Percentiles rank a stretch among this genome's conserved stretches.
These are phyloP conservation scores for Beta macrorhiza DNA, from an alignment of 179 eudicot species.

Conservation along the genomic window DNA sequence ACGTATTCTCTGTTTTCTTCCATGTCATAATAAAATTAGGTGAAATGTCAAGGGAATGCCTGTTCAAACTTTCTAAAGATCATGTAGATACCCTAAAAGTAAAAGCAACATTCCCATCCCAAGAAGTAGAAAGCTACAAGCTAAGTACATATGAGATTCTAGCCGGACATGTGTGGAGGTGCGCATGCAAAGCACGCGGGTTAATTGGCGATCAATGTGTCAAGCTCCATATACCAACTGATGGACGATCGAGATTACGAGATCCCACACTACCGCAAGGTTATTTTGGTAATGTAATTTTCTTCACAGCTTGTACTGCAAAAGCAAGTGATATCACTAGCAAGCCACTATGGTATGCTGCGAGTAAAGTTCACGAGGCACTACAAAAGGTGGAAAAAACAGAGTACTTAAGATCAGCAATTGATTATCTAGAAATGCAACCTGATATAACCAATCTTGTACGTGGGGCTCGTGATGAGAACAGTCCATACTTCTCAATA, in stretches of 20 bases:
- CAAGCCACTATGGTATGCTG: slow-evolving; percentile 34
- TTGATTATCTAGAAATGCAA: slow-evolving; percentile 48
- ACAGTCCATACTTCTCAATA: slow-evolving; percentile 45
- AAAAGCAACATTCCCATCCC: slow-evolving; percentile 16
- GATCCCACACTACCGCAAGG: slow-evolving; percentile 33
- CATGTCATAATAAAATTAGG: too few species aligned
- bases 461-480: slow-evolving; percentile 31
- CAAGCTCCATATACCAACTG: slow-evolving; percentile 41
- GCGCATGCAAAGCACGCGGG: slow-evolving; percentile 44
- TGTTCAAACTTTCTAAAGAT: slow-evolving; percentile 23
- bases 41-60: background rate
- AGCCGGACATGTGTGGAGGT: slow-evolving; percentile 45
- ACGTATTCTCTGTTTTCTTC: too few species aligned
- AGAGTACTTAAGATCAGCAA: slow-evolving; percentile 46
- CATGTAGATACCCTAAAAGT: slow-evolving; percentile 30
- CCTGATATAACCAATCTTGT: slow-evolving; percentile 24
- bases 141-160: slow-evolving; percentile 38
- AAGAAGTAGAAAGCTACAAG: slow-evolving; percentile 9
- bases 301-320: slow-evolving; percentile 37
- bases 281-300: slow-evolving; percentile 44
- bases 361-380: slow-evolving; percentile 34
- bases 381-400: slow-evolving; percentile 29
- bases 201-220: slow-evolving; percentile 37
- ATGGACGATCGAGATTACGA: slow-evolving; percentile 45
- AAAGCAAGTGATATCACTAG: slow-evolving; percentile 33